Base-by-base conservation (phyloP, 495 filamentous ascomycete genomes). In the Daldinia childiae region DNA sequence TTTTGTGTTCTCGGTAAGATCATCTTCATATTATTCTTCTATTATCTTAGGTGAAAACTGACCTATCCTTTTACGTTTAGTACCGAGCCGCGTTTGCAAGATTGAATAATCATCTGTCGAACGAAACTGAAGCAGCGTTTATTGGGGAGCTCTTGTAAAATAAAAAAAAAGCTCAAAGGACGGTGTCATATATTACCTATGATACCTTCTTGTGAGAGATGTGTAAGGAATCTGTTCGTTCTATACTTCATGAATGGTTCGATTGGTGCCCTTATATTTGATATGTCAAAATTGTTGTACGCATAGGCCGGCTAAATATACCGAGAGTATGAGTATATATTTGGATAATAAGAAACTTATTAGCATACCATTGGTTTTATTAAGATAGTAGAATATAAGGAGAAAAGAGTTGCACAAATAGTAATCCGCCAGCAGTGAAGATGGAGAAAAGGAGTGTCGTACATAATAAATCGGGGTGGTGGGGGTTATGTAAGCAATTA, bases 1-100 rank as follows among this genome's bases (percentile, higher is more conserved):
- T 81, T 97, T 98, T 84, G 87, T 84, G 15, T 93, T 99, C 78
- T 92, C 95, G 78, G 85, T 85, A 74, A 74, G 84, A 71, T 38
- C 6, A 1, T 24, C 27, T 39, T 15, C n/a, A 15, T 65, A 32
- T 48, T 26, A 5, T 29, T 12, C 24, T n/a, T 30, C 6, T 30
- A 15, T 15, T 30, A 19, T 26, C 8, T 27, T 34, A 6, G 29
- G 19, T 8, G 26, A 59, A 52, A 21, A 57, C 70, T 73, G 36
- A 73, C 60, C 6, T 24, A 32, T 29, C 9, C 27, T 29, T n/a
- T 29, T 55, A 15, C 21, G 21, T 48, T 6, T 34, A 81, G 79
- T 81, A 80, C 67, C 78, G 68, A 34, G 76, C 74, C 9, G 77
- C 78, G 30, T 69, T 79, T 52, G 62, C 45, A 9, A 73, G 34